A percentile compares a stretch with the other conserved stretches of the same genome.
Conservation (phyloP, 768 basidiomycete species). For the Mycena crocata region DNA sequence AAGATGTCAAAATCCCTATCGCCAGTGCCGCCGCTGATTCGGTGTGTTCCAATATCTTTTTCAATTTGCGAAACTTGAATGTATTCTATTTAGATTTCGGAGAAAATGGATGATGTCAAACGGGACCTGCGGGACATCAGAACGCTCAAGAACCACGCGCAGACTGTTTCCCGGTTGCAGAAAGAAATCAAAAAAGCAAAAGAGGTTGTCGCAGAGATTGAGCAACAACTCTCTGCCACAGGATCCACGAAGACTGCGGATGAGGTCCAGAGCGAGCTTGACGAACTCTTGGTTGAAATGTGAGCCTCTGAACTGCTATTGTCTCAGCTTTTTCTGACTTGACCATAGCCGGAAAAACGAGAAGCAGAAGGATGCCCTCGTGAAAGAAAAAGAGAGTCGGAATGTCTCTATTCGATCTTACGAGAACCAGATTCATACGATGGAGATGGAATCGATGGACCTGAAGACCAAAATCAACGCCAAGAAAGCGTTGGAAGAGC, state of each 20-base stretch:
- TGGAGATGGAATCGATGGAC: slow-evolving; percentile 72
- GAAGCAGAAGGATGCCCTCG: slow-evolving; percentile 67
- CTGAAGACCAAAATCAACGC: slow-evolving; percentile 69
- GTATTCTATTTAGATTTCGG: slow-evolving; percentile 55
- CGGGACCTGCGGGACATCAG: slow-evolving; percentile 70
- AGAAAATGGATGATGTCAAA: slow-evolving; percentile 64
- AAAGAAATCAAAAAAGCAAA: slow-evolving; percentile 69
- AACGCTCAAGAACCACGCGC: slow-evolving; percentile 70
- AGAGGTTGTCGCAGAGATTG: slow-evolving; percentile 71
- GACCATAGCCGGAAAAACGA: slow-evolving; percentile 70
- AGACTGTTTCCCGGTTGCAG: slow-evolving; percentile 67
- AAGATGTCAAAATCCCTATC: slow-evolving; percentile 66
- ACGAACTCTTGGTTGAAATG: slow-evolving; percentile 72
- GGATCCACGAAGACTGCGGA: slow-evolving; percentile 87
- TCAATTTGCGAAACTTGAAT: slow-evolving; percentile 2
- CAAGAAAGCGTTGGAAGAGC: slow-evolving; percentile 65
- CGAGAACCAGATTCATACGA: slow-evolving; percentile 70
- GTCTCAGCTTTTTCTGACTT: slow-evolving; percentile 3
- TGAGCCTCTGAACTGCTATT: slow-evolving; percentile 52
- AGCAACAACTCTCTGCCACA: slow-evolving; percentile 73
- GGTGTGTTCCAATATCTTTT: slow-evolving; percentile 51
- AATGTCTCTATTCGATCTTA: slow-evolving; percentile 60
- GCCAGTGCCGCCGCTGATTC: slow-evolving; percentile 68
- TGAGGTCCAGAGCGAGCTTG: slow-evolving; percentile 86
- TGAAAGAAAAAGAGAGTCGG: slow-evolving; percentile 72